These are phyloP conservation scores for Skeletonema costatum DNA, from an alignment of 108 stramenopile genomes.

Conservation along the genomic window DNA sequence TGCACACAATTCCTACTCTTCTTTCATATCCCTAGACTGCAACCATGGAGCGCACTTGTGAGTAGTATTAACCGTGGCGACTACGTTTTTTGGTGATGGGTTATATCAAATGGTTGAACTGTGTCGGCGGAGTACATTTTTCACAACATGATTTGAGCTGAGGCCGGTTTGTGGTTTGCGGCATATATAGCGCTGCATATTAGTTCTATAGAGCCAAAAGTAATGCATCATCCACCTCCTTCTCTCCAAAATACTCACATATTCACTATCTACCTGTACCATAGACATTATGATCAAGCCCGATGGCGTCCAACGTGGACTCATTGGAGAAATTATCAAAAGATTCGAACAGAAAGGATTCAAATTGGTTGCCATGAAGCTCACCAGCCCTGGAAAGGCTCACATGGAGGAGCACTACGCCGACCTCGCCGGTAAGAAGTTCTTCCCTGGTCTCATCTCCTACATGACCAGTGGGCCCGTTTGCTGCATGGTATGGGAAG, in stretches of 20 bases:
- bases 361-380: slow-evolving; percentile 97
- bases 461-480: slow-evolving; percentile 99
- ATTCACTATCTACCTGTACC: neutral
- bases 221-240: neutral
- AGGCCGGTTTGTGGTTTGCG: neutral
- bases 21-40: neutral
- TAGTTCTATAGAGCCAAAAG: neutral
- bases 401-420: slow-evolving; percentile 96
- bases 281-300: slow-evolving; percentile 94
- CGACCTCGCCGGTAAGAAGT: slow-evolving; percentile 92
- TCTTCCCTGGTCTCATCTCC: slow-evolving; percentile 94
- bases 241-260: neutral
- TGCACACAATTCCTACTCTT: neutral
- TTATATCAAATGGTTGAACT: neutral
- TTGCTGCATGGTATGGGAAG: slow-evolving; percentile 94
- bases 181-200: too few species aligned
- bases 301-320: slow-evolving; percentile 98
- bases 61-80: neutral
- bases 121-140: neutral
- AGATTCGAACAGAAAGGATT: slow-evolving; percentile 97
- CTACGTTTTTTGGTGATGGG: neutral
- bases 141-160: neutral
- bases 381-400: slow-evolving; percentile 78
- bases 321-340: slow-evolving; percentile 96
- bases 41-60: slow-evolving; percentile 54